These are phyloP conservation scores for Magnaporthiopsis poae DNA, from an alignment of 2,329 filamentous ascomycete species.

Conservation along the genomic window DNA sequence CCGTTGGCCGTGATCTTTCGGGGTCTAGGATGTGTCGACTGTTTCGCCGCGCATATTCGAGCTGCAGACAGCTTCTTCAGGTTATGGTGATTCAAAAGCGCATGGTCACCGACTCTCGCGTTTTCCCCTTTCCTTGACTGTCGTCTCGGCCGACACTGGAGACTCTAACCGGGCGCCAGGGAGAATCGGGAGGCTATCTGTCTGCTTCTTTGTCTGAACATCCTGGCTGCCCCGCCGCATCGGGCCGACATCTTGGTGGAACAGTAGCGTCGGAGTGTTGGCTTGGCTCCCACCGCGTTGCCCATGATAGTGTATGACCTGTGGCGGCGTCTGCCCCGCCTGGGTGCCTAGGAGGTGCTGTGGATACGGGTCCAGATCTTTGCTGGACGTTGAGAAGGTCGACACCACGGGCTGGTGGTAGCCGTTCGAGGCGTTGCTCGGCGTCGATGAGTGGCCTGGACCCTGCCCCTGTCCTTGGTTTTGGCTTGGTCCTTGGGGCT, in stretches of 20 bases:
- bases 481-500: constrained; percentile 11
- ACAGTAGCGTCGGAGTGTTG: constrained; percentile 50
- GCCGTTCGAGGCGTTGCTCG: constrained; percentile 43
- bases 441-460: constrained; percentile 38
- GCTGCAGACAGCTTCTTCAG: background rate
- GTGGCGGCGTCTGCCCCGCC: constrained; percentile 52
- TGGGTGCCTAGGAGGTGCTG: constrained; percentile 54
- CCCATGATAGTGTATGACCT: constrained; percentile 58
- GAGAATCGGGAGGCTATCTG: background rate
- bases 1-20: background rate
- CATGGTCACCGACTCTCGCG: constrained; percentile 5
- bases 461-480: constrained; percentile 13
- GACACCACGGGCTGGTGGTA: constrained; percentile 60
- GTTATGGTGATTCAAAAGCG: background rate
- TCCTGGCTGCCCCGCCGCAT: constrained; percentile 42
- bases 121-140: background rate
- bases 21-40: background rate
- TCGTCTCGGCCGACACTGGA: background rate
- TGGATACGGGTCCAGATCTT: constrained; percentile 58
- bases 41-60: background rate
- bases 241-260: constrained; percentile 38
- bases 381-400: constrained; percentile 61
- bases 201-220: constrained; percentile 11
- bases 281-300: constrained; percentile 58
- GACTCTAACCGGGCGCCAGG: constrained; percentile 2